Evolutionary conservation across 768 basidiomycete species (phyloP).

Genomic region (Termitomyces sp.): DNA sequence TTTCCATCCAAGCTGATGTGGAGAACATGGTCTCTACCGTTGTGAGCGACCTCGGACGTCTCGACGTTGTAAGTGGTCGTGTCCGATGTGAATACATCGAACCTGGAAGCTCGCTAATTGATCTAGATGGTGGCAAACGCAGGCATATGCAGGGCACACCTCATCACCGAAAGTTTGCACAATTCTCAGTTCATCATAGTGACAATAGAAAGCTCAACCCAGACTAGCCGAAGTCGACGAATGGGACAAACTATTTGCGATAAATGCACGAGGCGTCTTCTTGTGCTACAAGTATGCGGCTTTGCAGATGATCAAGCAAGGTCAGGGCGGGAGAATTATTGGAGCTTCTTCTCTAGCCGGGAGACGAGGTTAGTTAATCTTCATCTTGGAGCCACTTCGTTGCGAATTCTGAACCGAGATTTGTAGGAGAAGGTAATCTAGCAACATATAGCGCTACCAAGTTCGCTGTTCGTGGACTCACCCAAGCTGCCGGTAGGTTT

Average conservation of each 20-base stretch:
- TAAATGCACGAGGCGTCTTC: conserved; percentile 35
- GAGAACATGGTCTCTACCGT: conserved; percentile 21
- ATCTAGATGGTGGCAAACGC: conserved; percentile 35
- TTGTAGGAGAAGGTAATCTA: conserved; percentile 10
- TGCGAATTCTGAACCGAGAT: too few species aligned
- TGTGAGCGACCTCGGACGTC: conserved; percentile 20
- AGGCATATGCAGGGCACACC: conserved; percentile 8
- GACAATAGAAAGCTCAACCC: neutral
- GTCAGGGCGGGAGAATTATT: conserved; percentile 39
- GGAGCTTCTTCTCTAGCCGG: conserved; percentile 40
- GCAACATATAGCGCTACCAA: conserved; percentile 31
- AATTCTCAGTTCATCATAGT: neutral
- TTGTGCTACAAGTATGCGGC: conserved; percentile 40
- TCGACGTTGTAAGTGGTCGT: conserved; percentile 25
- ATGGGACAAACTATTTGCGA: conserved; percentile 25
- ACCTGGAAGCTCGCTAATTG: neutral
- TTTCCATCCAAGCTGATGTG: conserved; percentile 26
- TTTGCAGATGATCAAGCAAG: conserved; percentile 39
- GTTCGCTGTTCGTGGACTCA: conserved; percentile 38
- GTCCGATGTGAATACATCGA: too few species aligned
- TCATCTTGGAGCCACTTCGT: neutral
- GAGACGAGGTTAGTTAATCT: conserved; percentile 28
- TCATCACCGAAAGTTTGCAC: neutral
- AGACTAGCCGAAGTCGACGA: conserved; percentile 24
- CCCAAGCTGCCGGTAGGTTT: conserved; percentile 19